Evolutionary conservation across 2,329 filamentous ascomycete species (phyloP), one percentile per base, ranked within the genome.

Genomic region (Magnaporthiopsis poae): DNA sequence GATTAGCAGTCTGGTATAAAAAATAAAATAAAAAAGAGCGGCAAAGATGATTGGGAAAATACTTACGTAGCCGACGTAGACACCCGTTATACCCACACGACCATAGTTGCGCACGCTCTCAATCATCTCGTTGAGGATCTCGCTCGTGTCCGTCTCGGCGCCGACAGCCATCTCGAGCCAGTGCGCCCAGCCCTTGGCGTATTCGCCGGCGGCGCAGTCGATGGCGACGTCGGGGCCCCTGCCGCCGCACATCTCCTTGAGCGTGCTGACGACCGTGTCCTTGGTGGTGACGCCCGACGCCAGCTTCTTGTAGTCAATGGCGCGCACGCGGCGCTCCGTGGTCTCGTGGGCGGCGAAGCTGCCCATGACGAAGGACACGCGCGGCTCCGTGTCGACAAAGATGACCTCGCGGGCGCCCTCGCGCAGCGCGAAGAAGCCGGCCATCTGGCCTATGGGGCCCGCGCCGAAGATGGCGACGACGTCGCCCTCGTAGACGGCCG

Each of bases 361-460:
- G 27, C 80, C 76, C 74, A 87, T 85, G 67, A 94, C 77, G 70
- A 84, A 91, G 2, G 89, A 85, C 5, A 96, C 80, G 1, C 92
- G 83, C 77, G 82, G 86, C 68, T 85, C 90, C 4, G 84, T 85
- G 73, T 96, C 92, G 70, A 96, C 88, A 69, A 93, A 84, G 71
- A 96, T 93, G 69, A 96, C 83, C 68, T 90, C 84, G 62, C 79
- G 83, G 0, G 92, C 92, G 11, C 90, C 90, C 66, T 92, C 86
- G n/a, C 86, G 78, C 66, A 91, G 80, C 0, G 88, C 86, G 78
- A 94, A 96, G 65, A 91, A 81, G 0, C 88, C 90, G 2, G 83
- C 85, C 89, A 96, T 95, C 73, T 96, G 90, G 0, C 92, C 92
- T 65, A 96, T 90, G 0, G 91, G 92, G 0, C 92, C 92, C 0